Evolutionary conservation across 768 basidiomycete genomes (phyloP).

Genomic region (Mrakia hoshinonis): DNA sequence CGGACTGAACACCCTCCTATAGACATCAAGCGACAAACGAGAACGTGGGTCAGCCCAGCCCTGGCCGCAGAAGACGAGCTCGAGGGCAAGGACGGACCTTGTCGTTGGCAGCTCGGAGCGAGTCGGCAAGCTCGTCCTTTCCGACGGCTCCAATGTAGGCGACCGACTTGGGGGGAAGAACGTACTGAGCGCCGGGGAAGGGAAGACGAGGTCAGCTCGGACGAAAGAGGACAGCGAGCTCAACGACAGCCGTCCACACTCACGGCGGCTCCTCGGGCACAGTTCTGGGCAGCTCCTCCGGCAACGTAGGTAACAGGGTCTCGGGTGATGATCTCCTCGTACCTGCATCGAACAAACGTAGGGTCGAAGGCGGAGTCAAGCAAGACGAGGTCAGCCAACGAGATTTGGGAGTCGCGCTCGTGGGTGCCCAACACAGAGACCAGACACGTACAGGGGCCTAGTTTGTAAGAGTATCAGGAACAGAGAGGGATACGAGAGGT

Average conservation of each 20-base stretch:
- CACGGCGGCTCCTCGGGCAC: slow-evolving; percentile 92
- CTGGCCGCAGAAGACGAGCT: background rate
- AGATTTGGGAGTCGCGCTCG: background rate
- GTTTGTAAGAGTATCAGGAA: background rate
- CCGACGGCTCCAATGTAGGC: slow-evolving; percentile 94
- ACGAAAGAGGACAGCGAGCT: background rate
- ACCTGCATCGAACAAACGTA: slow-evolving; percentile 48
- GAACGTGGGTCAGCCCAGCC: background rate
- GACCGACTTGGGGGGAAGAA: slow-evolving; percentile 76
- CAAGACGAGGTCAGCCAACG: background rate
- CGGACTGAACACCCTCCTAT: slow-evolving; percentile 72
- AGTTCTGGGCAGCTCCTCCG: slow-evolving; percentile 93
- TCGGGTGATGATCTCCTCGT: slow-evolving; percentile 73
- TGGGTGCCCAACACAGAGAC: background rate
- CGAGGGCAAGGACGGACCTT: slow-evolving; percentile 39
- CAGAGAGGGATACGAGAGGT: background rate
- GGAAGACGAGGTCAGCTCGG: background rate
- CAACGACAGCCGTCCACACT: slow-evolving; percentile 38
- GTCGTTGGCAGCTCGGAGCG: slow-evolving; percentile 80
- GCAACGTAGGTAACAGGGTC: slow-evolving; percentile 80
- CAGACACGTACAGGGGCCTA: slow-evolving; percentile 7
- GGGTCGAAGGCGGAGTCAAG: background rate
- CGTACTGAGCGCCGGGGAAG: slow-evolving; percentile 52
- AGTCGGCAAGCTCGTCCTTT: slow-evolving; percentile 79
- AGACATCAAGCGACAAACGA: background rate